A percentile compares a stretch with the other conserved stretches of the same genome.
phyloP scores from a whole-genome alignment of 2,329 filamentous ascomycete species.

The Thelonectria discophora region DNA sequence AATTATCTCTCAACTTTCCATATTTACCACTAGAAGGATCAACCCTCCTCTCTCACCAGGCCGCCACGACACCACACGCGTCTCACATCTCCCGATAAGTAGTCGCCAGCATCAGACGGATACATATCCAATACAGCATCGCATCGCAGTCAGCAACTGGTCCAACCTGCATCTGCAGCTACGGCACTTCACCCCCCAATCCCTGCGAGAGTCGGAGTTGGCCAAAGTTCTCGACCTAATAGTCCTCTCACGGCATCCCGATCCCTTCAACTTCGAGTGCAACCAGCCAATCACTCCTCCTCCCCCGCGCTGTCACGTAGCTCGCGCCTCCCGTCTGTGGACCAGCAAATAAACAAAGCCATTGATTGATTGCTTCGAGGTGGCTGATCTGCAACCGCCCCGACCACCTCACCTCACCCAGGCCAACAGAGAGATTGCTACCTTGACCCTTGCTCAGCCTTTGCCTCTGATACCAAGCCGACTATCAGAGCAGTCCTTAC shows the following conservation, averaged over 20 bases:
- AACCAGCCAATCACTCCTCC: constrained; percentile 12
- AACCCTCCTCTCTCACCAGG: no score
- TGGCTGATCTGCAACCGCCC: constrained; percentile 22
- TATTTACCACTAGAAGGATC: no score
- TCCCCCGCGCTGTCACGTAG: constrained; percentile 35
- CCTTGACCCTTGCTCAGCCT: constrained; percentile 24
- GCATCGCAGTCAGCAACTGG: no score
- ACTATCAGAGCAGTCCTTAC: no score
- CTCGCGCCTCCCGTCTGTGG: constrained; percentile 8
- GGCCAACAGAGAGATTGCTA: constrained; percentile 16
- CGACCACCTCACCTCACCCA: constrained; percentile 19
- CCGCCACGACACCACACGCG: no score
- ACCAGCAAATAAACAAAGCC: background rate
- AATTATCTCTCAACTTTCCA: background rate
- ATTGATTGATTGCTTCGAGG: background rate
- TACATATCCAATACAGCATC: no score
- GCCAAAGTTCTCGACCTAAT: background rate
- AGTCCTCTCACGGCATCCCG: background rate
- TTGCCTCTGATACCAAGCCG: constrained; percentile 21
- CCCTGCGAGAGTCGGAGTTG: no score
- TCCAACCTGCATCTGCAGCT: no score
- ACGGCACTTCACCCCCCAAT: no score
- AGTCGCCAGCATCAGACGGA: no score
- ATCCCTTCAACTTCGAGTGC: constrained; percentile 5
- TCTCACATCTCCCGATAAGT: no score